Evolutionary conservation across 768 basidiomycete species (phyloP).

Genomic region (Amanita exitialis): DNA sequence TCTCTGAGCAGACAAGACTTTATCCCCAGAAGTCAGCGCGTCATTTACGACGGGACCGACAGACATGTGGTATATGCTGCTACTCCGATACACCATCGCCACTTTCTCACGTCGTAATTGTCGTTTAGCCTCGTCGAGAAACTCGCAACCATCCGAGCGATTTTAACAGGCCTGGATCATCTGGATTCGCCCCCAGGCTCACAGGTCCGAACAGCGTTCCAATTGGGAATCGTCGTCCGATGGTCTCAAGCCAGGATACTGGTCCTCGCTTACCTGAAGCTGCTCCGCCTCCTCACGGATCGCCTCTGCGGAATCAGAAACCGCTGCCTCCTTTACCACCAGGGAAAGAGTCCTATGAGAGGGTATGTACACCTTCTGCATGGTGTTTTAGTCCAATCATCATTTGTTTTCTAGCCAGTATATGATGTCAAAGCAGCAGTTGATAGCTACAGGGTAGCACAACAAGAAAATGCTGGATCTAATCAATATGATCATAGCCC

Average conservation of each 20-base stretch:
- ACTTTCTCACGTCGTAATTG: not conserved
- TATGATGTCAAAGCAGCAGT: constrained; percentile 2
- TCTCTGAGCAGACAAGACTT: not conserved
- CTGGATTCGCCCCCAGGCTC: constrained; percentile 9
- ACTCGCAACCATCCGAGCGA: constrained; percentile 16
- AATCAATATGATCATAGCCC: constrained; percentile 7
- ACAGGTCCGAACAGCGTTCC: constrained; percentile 31
- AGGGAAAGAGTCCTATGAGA: constrained; percentile 18
- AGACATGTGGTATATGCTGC: constrained; percentile 7
- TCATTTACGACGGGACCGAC: constrained; percentile 5
- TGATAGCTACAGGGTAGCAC: constrained; percentile 11
- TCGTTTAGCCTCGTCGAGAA: constrained; percentile 14
- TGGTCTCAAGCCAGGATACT: constrained; percentile 6
- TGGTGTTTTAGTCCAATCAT: not conserved
- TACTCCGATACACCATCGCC: not conserved
- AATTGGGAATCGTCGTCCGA: constrained; percentile 19
- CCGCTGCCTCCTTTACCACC: constrained; percentile 13
- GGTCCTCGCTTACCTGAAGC: constrained; percentile 3
- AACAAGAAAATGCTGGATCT: constrained; percentile 6
- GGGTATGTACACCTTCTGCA: constrained; percentile 11
- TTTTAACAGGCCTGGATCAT: constrained; percentile 10
- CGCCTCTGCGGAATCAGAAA: constrained; percentile 6
- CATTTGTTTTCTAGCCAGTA: constrained; percentile 5
- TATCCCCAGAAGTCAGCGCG: not conserved
- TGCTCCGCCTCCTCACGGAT: not conserved